A percentile compares a stretch with the other conserved stretches of the same genome.
Evolutionary conservation across 2,329 filamentous ascomycete species (phyloP).

Genomic region (Tolypocladium nubicola): DNA sequence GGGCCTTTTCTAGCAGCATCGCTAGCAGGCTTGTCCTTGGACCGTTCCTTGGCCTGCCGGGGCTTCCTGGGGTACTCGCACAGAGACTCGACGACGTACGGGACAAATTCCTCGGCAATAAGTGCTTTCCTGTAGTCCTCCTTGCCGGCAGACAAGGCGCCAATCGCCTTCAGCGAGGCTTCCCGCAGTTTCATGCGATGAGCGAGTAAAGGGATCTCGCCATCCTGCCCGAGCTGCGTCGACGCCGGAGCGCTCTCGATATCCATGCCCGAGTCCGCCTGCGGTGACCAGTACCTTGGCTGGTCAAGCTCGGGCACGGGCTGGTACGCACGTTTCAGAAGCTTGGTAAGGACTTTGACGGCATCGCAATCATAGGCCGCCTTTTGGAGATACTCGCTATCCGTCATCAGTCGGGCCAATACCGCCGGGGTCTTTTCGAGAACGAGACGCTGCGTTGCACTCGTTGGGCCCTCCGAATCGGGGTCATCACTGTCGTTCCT

Average conservation of each 20-base stretch:
- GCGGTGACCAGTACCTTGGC: conserved; percentile 28
- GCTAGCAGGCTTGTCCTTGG: conserved; percentile 25
- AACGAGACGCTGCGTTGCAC: conserved; percentile 28
- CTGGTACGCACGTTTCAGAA: conserved; percentile 41
- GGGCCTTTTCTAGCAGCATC: conserved; percentile 16
- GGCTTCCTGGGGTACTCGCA: conserved; percentile 42
- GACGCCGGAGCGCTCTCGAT: conserved; percentile 21
- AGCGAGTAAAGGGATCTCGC: conserved; percentile 46
- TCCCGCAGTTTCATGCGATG: conserved; percentile 72
- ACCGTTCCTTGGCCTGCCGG: conserved; percentile 28
- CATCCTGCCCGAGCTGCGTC: conserved; percentile 46
- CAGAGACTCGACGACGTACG: conserved; percentile 76
- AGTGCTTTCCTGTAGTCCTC: conserved; percentile 77
- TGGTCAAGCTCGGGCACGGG: conserved; percentile 23
- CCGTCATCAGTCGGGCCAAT: conserved; percentile 67
- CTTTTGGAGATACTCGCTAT: conserved; percentile 70
- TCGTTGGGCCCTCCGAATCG: conserved; percentile 24
- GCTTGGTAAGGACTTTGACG: conserved; percentile 32
- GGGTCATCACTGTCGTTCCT: conserved; percentile 33
- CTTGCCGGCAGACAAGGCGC: conserved; percentile 70
- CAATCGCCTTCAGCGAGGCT: conserved; percentile 65
- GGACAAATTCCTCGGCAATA: conserved; percentile 70
- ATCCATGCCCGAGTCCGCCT: conserved; percentile 22
- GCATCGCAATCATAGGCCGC: conserved; percentile 60
- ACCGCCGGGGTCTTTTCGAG: conserved; percentile 65